These are phyloP conservation scores for Pseudogymnoascus sp. DNA, from an alignment of 2,329 filamentous ascomycete genomes.

Conservation along the genomic window DNA sequence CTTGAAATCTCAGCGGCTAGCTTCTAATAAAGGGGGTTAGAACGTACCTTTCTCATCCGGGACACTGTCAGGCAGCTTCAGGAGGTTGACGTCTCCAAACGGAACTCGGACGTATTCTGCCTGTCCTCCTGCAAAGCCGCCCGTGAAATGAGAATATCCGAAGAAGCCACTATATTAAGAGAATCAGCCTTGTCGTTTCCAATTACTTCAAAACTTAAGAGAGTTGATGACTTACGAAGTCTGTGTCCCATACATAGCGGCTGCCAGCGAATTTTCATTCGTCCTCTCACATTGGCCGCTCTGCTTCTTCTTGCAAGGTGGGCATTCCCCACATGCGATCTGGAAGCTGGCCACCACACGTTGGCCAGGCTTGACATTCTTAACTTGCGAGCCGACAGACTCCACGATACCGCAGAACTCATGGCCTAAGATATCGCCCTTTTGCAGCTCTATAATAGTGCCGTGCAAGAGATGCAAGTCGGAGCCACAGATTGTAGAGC, in stretches of 20 bases:
- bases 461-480: conserved; percentile 29
- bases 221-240: conserved; percentile 27
- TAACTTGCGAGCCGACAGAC: conserved; percentile 45
- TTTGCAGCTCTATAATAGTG: conserved; percentile 36
- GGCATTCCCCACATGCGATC: conserved; percentile 49
- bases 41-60: conserved; percentile 48
- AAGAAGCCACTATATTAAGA: conserved; percentile 38
- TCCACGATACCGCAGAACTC: conserved; percentile 53
- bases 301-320: conserved; percentile 41
- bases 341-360: conserved; percentile 57
- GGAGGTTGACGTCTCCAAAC: conserved; percentile 53
- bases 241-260: conserved; percentile 43
- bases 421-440: conserved; percentile 50
- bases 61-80: conserved; percentile 54
- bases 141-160: conserved; percentile 51
- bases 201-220: conserved; percentile 36
- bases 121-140: conserved; percentile 59
- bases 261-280: conserved; percentile 51
- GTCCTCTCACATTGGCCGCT: conserved; percentile 51
- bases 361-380: conserved; percentile 42
- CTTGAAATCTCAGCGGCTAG: conserved; percentile 21
- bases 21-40: background rate
- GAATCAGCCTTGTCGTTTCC: background rate
- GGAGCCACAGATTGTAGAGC: conserved; percentile 27
- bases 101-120: conserved; percentile 60